Conservation (phyloP, 768 basidiomycete genomes). For the Clavaria fumosa region DNA sequence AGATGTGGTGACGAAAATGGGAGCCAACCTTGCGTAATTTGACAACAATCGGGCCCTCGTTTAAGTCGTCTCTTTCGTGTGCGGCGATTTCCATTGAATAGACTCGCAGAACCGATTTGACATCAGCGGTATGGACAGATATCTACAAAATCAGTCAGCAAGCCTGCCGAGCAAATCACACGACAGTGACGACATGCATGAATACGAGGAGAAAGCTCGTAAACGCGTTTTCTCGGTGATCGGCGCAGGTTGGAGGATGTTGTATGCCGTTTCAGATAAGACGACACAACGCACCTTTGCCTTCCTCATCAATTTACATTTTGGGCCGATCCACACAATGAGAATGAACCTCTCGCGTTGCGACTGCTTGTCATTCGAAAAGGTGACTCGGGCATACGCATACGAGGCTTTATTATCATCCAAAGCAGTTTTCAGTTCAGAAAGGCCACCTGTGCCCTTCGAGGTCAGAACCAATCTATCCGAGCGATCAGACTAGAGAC, state of each 20-base stretch:
- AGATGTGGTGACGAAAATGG: no score
- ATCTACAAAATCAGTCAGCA: slow-evolving; percentile 35
- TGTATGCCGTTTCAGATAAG: no score
- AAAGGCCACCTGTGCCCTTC: slow-evolving; percentile 68
- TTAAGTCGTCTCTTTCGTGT: slow-evolving; percentile 67
- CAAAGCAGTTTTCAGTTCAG: slow-evolving; percentile 57
- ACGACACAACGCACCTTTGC: slow-evolving; percentile 49
- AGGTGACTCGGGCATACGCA: slow-evolving; percentile 73
- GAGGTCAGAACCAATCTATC: slow-evolving; percentile 67
- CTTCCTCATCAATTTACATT: slow-evolving; percentile 82
- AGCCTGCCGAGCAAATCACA: background rate
- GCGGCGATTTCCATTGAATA: slow-evolving; percentile 86
- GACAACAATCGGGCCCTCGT: slow-evolving; percentile 72
- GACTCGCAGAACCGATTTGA: slow-evolving; percentile 62
- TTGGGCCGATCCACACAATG: slow-evolving; percentile 67
- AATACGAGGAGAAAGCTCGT: background rate
- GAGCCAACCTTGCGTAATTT: slow-evolving; percentile 76
- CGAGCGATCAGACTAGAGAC: slow-evolving; percentile 46
- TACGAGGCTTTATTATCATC: slow-evolving; percentile 66
- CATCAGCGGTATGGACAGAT: slow-evolving; percentile 81
- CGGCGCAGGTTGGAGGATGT: background rate
- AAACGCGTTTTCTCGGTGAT: background rate
- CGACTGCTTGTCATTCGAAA: slow-evolving; percentile 77
- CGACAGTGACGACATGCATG: background rate
- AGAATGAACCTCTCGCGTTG: slow-evolving; percentile 82